Conservation (phyloP, 73 alveolate species). For the Tetrahymena elliotti region DNA sequence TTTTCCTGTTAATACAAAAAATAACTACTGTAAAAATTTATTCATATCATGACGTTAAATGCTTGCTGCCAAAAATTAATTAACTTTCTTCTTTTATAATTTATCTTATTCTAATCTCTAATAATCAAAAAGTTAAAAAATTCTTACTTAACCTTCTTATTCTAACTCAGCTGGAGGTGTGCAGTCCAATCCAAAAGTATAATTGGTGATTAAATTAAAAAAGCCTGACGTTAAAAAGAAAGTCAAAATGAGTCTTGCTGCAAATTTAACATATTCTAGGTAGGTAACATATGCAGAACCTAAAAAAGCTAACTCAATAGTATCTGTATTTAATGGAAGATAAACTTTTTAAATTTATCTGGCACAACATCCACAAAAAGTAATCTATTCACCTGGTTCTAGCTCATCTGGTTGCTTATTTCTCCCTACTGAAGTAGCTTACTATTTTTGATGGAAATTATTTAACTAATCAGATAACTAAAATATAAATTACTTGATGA, state of each 20-base stretch:
- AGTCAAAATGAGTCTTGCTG: neutral
- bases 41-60: too few species aligned
- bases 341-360: neutral
- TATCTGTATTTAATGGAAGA: neutral
- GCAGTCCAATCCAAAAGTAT: neutral
- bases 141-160: neutral
- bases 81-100: too few species aligned
- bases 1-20: neutral
- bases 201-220: neutral
- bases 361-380: neutral
- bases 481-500: neutral
- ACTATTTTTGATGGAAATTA: neutral
- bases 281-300: neutral
- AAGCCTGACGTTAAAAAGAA: neutral
- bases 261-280: neutral
- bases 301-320: neutral
- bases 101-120: too few species aligned
- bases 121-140: too few species aligned
- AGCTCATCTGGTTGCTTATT: neutral
- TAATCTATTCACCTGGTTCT: neutral
- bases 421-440: neutral
- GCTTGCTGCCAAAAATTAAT: too few species aligned
- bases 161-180: neutral
- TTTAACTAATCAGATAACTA: neutral
- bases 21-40: neutral